These are phyloP conservation scores for Trichoderma afroharzianum DNA, from an alignment of 2,329 filamentous ascomycete species.

Conservation along the genomic window DNA sequence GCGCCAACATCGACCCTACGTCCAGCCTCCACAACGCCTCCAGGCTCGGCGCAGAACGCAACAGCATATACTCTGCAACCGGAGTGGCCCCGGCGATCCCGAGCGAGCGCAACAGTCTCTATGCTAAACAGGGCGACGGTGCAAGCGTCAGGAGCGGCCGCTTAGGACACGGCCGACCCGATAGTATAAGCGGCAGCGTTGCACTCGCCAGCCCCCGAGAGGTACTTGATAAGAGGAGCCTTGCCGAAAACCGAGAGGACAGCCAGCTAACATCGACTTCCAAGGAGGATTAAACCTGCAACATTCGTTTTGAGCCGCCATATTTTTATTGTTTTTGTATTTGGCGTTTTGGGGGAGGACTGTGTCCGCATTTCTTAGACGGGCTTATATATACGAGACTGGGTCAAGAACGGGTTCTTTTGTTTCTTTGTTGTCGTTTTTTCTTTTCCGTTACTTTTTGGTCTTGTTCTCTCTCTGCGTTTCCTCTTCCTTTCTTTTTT, in stretches of 20 bases:
- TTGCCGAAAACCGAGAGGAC: conserved; percentile 31
- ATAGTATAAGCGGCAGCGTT: conserved; percentile 78
- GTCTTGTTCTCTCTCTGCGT: not conserved
- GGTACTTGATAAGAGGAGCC: conserved; percentile 35
- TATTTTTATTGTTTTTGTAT: conserved; percentile 13
- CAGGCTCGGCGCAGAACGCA: conserved; percentile 56
- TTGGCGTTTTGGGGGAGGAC: not conserved
- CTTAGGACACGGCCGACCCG: conserved; percentile 72
- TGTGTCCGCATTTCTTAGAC: not conserved
- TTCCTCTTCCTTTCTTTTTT: not conserved
- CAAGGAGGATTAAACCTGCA: conserved; percentile 19
- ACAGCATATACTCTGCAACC: conserved; percentile 76
- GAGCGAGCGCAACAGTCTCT: conserved; percentile 78
- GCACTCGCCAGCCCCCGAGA: conserved; percentile 57
- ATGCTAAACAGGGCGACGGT: conserved; percentile 67
- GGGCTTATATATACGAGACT: conserved; percentile 10
- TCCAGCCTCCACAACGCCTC: conserved; percentile 50
- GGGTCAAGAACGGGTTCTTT: not conserved
- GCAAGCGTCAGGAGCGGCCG: conserved; percentile 76
- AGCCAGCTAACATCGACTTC: conserved; percentile 12
- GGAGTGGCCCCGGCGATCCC: conserved; percentile 62
- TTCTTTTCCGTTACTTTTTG: not conserved
- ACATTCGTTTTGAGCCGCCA: not conserved
- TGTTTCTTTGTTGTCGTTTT: not conserved
- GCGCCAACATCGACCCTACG: conserved; percentile 59